phyloP scores from a whole-genome alignment of 23 red algal genomes.

The Gracilariopsis chorda region DNA sequence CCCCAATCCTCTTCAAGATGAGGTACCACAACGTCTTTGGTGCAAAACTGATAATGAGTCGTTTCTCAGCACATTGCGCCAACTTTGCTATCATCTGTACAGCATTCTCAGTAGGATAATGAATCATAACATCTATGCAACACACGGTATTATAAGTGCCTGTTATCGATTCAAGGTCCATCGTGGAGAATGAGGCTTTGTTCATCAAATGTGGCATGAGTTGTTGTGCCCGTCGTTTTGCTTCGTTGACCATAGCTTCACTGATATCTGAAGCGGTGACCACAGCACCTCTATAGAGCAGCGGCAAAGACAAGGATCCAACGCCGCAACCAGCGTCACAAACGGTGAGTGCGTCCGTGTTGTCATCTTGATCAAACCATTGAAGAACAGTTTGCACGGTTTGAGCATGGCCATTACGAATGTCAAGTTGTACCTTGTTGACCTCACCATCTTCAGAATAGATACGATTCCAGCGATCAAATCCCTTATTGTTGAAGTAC shows the following conservation, averaged over 20 bases:
- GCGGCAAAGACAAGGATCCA: constrained; percentile 87
- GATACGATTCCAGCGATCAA: constrained; percentile 97
- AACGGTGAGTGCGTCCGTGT: constrained; percentile 52
- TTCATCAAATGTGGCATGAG: constrained; percentile 24
- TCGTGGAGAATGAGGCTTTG: constrained; percentile 49
- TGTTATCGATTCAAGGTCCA: constrained; percentile 71
- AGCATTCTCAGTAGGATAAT: constrained; percentile 82
- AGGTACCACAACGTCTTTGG: constrained; percentile 73
- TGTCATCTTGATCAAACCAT: constrained; percentile 80
- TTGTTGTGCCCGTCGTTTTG: constrained; percentile 36
- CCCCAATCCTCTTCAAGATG: constrained; percentile 90
- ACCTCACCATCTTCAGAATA: constrained; percentile 90
- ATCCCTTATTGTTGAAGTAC: constrained; percentile 96
- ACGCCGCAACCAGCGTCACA: constrained; percentile 98
- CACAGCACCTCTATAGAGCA: constrained; percentile 62
- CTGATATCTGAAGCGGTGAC: constrained; percentile 92
- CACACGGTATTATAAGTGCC: constrained; percentile 80
- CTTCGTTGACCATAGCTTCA: constrained; percentile 83
- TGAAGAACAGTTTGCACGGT: constrained; percentile 82
- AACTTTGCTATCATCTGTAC: constrained; percentile 76
- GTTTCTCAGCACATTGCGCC: constrained; percentile 22
- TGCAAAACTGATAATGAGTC: constrained; percentile 89
- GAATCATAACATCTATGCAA: constrained; percentile 99
- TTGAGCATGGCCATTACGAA: constrained; percentile 85
- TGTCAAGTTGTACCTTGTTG: constrained; percentile 94